Percentiles rank a stretch among this genome's conserved stretches.
These are phyloP conservation scores for Leptodontidium sp. DNA, from an alignment of 2,329 filamentous ascomycete species.

Conservation along the genomic window DNA sequence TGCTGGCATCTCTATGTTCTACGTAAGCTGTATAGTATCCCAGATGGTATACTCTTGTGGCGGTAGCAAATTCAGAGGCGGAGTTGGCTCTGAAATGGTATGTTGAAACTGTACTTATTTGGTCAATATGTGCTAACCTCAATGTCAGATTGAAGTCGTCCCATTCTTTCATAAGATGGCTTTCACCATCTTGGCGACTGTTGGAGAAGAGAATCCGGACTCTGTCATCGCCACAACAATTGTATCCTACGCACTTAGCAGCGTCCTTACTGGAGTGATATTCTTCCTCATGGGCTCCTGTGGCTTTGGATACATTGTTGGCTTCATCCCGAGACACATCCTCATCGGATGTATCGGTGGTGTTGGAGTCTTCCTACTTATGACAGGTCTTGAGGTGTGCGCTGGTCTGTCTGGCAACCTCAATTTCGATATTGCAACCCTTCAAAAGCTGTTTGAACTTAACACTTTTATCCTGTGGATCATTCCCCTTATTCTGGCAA, in stretches of 20 bases:
- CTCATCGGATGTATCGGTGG: conserved; percentile 97
- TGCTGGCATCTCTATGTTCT: conserved; percentile 98
- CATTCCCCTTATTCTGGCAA: conserved; percentile 78
- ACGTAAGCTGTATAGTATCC: conserved; percentile 94
- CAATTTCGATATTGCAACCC: conserved; percentile 79
- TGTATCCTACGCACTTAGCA: conserved; percentile 87
- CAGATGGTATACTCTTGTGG: conserved; percentile 87
- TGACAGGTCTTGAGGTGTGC: conserved; percentile 93
- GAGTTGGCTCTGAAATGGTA: conserved; percentile 92
- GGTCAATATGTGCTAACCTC: neutral
- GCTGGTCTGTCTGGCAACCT: conserved; percentile 87
- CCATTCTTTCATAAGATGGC: conserved; percentile 99
- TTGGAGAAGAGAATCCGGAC: conserved; percentile 82
- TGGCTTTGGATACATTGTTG: conserved; percentile 89
- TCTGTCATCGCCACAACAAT: conserved; percentile 95
- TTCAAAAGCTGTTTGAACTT: conserved; percentile 74
- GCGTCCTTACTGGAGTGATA: conserved; percentile 86
- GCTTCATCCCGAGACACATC: conserved; percentile 96
- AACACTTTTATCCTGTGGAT: conserved; percentile 86
- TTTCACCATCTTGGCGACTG: conserved; percentile 78
- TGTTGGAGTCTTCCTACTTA: conserved; percentile 92
- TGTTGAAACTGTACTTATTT: conserved; percentile 41
- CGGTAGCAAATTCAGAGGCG: conserved; percentile 88
- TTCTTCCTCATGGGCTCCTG: conserved; percentile 92
- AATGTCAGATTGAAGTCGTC: conserved; percentile 86